A percentile compares a stretch with the other conserved stretches of the same genome.
Conservation (phyloP, 768 basidiomycete genomes). For the Cubamyces sp. region DNA sequence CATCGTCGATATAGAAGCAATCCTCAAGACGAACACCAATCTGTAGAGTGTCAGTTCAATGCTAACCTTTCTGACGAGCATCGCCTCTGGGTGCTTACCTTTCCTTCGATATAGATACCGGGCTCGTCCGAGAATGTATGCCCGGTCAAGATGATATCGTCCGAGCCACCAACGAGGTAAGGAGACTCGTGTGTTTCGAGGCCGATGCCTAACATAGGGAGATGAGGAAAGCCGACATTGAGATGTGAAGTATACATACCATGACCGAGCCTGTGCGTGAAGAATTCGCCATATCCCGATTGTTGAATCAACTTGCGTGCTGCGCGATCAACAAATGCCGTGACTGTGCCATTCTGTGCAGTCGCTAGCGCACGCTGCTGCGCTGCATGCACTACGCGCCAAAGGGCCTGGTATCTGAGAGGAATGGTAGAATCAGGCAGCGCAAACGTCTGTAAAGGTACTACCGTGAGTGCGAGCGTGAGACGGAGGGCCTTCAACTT, state of each 20-base stretch:
- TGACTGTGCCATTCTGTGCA: constrained; percentile 52
- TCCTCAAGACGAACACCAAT: constrained; percentile 85
- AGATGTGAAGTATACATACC: constrained; percentile 44
- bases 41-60: constrained; percentile 37
- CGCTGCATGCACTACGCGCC: constrained; percentile 67
- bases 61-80: neutral
- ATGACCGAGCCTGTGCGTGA: constrained; percentile 83
- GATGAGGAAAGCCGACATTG: neutral
- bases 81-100: constrained; percentile 42
- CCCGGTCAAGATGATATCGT: constrained; percentile 58
- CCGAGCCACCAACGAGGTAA: constrained; percentile 74
- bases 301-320: constrained; percentile 56
- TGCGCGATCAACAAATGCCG: constrained; percentile 60
- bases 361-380: constrained; percentile 57
- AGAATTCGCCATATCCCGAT: constrained; percentile 56
- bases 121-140: constrained; percentile 87
- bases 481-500: constrained; percentile 26
- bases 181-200: constrained; percentile 83
- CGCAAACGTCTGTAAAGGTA: constrained; percentile 59
- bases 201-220: constrained; percentile 64
- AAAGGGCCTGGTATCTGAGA: constrained; percentile 46
- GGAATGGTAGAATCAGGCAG: constrained; percentile 57
- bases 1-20: constrained; percentile 68
- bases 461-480: neutral
- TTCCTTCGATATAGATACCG: constrained; percentile 70